These are phyloP conservation scores for Kwoniella botswanensis DNA, from an alignment of 768 basidiomycete genomes.

Conservation along the genomic window DNA sequence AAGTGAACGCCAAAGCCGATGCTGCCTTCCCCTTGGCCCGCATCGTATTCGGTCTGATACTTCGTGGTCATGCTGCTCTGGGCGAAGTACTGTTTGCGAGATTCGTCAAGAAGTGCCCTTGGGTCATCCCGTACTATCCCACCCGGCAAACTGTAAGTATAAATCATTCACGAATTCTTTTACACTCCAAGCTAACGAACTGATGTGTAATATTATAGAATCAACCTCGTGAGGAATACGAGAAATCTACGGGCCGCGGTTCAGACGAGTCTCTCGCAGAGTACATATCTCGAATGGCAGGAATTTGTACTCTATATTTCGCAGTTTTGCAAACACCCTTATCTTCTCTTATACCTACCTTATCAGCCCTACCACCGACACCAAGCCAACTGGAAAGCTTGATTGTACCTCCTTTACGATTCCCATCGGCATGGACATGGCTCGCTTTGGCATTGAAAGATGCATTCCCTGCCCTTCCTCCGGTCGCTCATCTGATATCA, in stretches of 20 bases:
- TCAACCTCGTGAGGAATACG: constrained; percentile 59
- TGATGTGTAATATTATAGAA: constrained; percentile 33
- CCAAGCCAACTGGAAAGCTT: constrained; percentile 40
- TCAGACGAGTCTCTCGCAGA: constrained; percentile 67
- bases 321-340: constrained; percentile 64
- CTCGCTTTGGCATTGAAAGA: constrained; percentile 38
- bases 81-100: constrained; percentile 79
- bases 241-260: constrained; percentile 58
- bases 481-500: constrained; percentile 41
- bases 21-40: constrained; percentile 82
- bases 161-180: neutral
- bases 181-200: neutral
- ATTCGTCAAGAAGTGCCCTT: constrained; percentile 85
- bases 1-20: constrained; percentile 85
- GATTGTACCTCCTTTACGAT: constrained; percentile 37
- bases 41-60: constrained; percentile 69
- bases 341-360: constrained; percentile 33
- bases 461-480: constrained; percentile 32
- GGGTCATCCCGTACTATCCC: constrained; percentile 75
- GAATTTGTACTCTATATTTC: constrained; percentile 87
- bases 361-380: constrained; percentile 34
- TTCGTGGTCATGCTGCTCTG: constrained; percentile 68
- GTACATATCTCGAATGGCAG: constrained; percentile 71
- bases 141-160: constrained; percentile 63
- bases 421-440: constrained; percentile 54